These are phyloP conservation scores for Carex sylvatica DNA, from an alignment of 202 grass and related monocot genomes.

Conservation along the genomic window DNA sequence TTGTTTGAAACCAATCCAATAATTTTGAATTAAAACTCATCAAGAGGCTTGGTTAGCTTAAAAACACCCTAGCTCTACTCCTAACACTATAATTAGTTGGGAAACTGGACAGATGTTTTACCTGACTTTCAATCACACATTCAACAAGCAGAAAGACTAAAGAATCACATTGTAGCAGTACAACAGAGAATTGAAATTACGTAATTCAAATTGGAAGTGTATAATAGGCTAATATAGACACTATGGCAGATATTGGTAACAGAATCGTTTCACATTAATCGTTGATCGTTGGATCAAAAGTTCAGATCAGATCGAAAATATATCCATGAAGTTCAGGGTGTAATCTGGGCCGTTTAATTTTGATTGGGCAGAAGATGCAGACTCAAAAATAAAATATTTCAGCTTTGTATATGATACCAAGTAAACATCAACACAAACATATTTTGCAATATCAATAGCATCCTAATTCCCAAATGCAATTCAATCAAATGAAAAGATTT, in stretches of 20 bases:
- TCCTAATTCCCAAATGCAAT: not conserved
- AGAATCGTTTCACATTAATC: not conserved
- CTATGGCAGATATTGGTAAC: not conserved
- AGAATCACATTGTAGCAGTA: not conserved
- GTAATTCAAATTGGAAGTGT: not conserved
- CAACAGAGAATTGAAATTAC: not conserved
- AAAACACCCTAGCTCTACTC: too few relatives aligned
- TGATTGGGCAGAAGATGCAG: not conserved
- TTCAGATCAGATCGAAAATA: not conserved
- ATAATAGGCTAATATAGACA: not conserved
- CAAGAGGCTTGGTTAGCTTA: too few relatives aligned
- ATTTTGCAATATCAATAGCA: not conserved
- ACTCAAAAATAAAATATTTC: not conserved
- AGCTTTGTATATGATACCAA: not conserved
- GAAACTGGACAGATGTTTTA: not conserved
- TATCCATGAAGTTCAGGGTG: not conserved
- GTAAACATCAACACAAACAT: not conserved
- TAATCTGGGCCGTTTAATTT: not conserved
- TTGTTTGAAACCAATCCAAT: too few relatives aligned
- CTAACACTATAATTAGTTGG: not conserved
- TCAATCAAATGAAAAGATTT: not conserved
- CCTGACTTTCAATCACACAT: not conserved
- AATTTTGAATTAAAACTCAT: too few relatives aligned
- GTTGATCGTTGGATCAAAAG: not conserved
- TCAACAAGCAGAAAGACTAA: not conserved